A percentile compares a stretch with the other conserved stretches of the same genome.
phyloP scores from a whole-genome alignment of 192 early-diverging fungal species.

The Cladochytrium replicatum region DNA sequence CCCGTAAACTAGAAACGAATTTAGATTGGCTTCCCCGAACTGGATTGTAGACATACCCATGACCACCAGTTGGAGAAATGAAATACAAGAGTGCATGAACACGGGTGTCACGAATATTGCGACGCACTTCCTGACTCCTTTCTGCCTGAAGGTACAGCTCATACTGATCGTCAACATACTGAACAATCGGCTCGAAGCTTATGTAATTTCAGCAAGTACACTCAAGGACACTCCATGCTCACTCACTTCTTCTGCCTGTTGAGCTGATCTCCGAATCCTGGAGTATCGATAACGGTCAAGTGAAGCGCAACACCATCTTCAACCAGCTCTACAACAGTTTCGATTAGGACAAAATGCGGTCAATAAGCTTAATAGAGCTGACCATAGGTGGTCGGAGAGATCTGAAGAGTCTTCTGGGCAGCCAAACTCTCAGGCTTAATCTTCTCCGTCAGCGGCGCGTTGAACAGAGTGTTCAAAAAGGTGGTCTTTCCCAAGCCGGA shows the following conservation, averaged over 20 bases:
- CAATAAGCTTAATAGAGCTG: too few species aligned
- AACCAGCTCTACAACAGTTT: slow-evolving; percentile 54
- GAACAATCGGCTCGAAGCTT: slow-evolving; percentile 88
- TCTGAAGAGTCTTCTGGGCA: slow-evolving; percentile 75
- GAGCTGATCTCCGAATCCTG: slow-evolving; percentile 95
- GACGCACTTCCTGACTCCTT: slow-evolving; percentile 38
- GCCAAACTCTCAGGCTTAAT: slow-evolving; percentile 65
- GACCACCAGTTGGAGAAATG: slow-evolving; percentile 88
- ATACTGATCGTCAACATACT: slow-evolving; percentile 88
- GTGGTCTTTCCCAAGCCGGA: slow-evolving; percentile 96
- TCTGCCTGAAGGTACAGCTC: slow-evolving; percentile 80
- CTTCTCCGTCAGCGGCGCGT: slow-evolving; percentile 60
- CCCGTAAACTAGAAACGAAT: too few species aligned
- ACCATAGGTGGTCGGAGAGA: slow-evolving; percentile 82
- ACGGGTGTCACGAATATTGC: slow-evolving; percentile 80
- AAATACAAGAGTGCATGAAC: slow-evolving; percentile 96
- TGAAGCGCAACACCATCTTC: slow-evolving; percentile 94
- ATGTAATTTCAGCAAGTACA: too few species aligned
- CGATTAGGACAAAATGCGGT: not conserved
- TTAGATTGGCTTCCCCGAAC: too few species aligned
- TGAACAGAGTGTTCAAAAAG: slow-evolving; percentile 97
- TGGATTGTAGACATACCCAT: slow-evolving; percentile 29
- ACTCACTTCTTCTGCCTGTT: slow-evolving; percentile 86
- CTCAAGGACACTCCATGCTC: too few species aligned
- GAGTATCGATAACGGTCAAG: slow-evolving; percentile 95